Conservation (phyloP, 371 early-diverging fungal species). For the Zychaea mexicana region DNA sequence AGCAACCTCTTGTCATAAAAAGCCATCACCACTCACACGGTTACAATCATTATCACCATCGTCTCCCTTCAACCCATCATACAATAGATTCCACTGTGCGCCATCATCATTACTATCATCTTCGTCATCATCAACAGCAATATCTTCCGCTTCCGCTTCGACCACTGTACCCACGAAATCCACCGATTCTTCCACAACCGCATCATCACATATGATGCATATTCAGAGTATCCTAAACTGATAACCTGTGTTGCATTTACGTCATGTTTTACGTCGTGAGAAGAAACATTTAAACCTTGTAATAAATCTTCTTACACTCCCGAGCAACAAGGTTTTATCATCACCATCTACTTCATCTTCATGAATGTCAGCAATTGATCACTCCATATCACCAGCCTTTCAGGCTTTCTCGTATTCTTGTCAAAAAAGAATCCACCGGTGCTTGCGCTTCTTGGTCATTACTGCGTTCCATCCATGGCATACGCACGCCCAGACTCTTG, state of each 20-base stretch:
- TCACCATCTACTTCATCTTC: background rate
- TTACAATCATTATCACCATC: background rate
- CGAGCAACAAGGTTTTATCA: too few species aligned
- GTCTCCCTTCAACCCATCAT: background rate
- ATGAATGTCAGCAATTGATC: background rate
- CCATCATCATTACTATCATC: background rate
- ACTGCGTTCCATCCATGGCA: conserved; percentile 69
- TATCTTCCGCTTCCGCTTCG: background rate
- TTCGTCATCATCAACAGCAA: background rate
- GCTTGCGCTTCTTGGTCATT: background rate
- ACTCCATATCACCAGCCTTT: conserved; percentile 15
- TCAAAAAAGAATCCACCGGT: conserved; percentile 21
- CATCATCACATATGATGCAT: conserved; percentile 16
- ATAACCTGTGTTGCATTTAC: background rate
- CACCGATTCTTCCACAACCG: background rate
- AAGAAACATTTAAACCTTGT: background rate
- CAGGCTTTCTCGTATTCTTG: conserved; percentile 15
- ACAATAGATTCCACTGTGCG: background rate
- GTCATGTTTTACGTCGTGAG: too few species aligned
- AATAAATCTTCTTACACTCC: background rate
- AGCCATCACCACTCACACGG: conserved; percentile 2
- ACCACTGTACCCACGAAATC: background rate
- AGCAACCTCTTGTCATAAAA: background rate
- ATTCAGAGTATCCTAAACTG: conserved; percentile 26
- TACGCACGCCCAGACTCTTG: conserved; percentile 69